Percentiles rank a stretch among this genome's conserved stretches.
phyloP scores from a whole-genome alignment of 192 early-diverging fungal species.

The Paraglomus occultum region DNA sequence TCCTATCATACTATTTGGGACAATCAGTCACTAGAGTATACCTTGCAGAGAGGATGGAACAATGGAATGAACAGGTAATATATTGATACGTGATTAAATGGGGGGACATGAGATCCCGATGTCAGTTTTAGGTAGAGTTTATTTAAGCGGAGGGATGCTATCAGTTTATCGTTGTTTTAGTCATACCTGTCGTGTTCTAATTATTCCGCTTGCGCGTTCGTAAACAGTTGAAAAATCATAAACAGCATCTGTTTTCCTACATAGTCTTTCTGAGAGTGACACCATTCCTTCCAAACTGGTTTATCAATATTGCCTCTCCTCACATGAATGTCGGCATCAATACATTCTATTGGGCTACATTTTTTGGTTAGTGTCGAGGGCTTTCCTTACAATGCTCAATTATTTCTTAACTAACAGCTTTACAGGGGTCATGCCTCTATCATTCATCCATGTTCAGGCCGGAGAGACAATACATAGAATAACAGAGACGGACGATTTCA shows the following conservation, averaged over 20 bases:
- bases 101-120: background rate
- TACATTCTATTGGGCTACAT: slow-evolving; percentile 37
- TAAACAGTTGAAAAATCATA: slow-evolving; percentile 16
- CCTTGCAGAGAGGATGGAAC: slow-evolving; percentile 43
- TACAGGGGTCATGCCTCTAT: slow-evolving; percentile 40
- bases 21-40: slow-evolving; percentile 46
- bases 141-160: background rate
- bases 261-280: slow-evolving; percentile 22
- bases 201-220: background rate
- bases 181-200: background rate
- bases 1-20: slow-evolving; percentile 51
- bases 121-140: background rate
- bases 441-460: slow-evolving; percentile 41
- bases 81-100: background rate
- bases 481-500: slow-evolving; percentile 40
- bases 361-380: background rate
- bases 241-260: slow-evolving; percentile 23
- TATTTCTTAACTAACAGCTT: background rate
- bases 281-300: slow-evolving; percentile 40
- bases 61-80: slow-evolving; percentile 50
- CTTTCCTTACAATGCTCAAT: background rate
- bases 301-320: slow-evolving; percentile 45
- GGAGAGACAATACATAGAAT: slow-evolving; percentile 41
- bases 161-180: background rate
- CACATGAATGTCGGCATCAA: slow-evolving; percentile 36